phyloP scores from a whole-genome alignment of 2,329 filamentous ascomycete genomes.

The Westerdykella sp. region DNA sequence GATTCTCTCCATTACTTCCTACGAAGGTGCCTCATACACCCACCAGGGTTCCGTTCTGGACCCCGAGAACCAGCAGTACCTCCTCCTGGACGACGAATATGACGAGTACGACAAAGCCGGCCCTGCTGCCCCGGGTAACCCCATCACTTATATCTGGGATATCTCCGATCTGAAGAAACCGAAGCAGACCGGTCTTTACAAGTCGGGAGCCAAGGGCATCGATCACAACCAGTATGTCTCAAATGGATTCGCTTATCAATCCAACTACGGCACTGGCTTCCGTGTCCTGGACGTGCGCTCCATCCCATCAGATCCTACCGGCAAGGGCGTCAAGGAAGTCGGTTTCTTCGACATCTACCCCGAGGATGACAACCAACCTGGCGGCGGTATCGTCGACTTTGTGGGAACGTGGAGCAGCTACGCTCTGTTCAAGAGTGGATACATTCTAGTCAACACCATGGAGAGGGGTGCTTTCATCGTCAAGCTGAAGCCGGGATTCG shows the following conservation, averaged over 20 bases:
- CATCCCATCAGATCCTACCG: slow-evolving; percentile 38
- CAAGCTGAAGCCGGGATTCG: slow-evolving; percentile 25
- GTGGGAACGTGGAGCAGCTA: slow-evolving; percentile 43
- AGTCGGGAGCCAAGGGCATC: slow-evolving; percentile 34
- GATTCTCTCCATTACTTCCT: slow-evolving; percentile 48
- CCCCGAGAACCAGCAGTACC: slow-evolving; percentile 28
- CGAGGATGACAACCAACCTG: slow-evolving; percentile 36
- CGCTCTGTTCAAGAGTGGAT: slow-evolving; percentile 36
- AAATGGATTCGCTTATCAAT: slow-evolving; percentile 39
- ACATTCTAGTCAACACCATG: slow-evolving; percentile 38
- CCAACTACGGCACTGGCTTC: slow-evolving; percentile 41
- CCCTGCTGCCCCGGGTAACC: slow-evolving; percentile 28
- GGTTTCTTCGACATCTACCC: slow-evolving; percentile 42
- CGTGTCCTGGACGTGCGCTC: slow-evolving; percentile 39
- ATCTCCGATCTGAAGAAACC: slow-evolving; percentile 29
- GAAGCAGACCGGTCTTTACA: slow-evolving; percentile 41
- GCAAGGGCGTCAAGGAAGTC: slow-evolving; percentile 38
- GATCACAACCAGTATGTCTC: slow-evolving; percentile 47
- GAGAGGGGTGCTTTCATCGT: slow-evolving; percentile 36
- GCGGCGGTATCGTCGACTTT: slow-evolving; percentile 39
- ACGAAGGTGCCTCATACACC: slow-evolving; percentile 49
- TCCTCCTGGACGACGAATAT: slow-evolving; percentile 37
- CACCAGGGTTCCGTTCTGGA: slow-evolving; percentile 52
- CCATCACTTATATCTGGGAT: slow-evolving; percentile 38
- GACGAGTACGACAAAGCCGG: slow-evolving; percentile 36